Percentiles rank a stretch among this genome's conserved stretches.
These are phyloP conservation scores for Rhodotorula sphaerocarpa DNA, from an alignment of 768 basidiomycete species.

Conservation along the genomic window DNA sequence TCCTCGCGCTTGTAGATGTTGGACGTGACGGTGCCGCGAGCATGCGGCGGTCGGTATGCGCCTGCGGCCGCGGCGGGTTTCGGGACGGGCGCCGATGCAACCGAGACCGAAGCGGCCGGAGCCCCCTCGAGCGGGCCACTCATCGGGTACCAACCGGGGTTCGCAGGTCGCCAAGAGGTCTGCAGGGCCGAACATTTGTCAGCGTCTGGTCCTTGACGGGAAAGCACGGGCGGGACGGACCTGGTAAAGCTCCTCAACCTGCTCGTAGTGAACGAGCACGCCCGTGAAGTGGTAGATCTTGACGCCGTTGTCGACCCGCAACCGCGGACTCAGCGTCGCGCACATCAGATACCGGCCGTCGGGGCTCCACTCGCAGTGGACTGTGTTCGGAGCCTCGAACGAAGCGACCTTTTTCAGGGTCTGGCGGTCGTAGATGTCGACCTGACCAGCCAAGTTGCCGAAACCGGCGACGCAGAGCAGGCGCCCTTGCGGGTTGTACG, in stretches of 20 bases:
- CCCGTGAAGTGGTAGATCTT: conserved; percentile 93
- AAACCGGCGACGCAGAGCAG: conserved; percentile 85
- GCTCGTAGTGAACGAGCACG: conserved; percentile 72
- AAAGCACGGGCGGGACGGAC: conserved; percentile 31
- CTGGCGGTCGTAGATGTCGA: conserved; percentile 84
- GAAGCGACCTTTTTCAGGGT: conserved; percentile 66
- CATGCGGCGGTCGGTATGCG: conserved; percentile 88
- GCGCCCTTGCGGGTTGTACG: conserved; percentile 88
- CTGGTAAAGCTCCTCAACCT: conserved; percentile 82
- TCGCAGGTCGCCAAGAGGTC: conserved; percentile 68
- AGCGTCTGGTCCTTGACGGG: background rate
- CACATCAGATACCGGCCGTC: conserved; percentile 88
- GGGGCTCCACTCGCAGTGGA: conserved; percentile 89
- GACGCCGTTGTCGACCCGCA: conserved; percentile 94
- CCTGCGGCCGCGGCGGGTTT: conserved; percentile 57
- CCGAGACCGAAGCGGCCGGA: conserved; percentile 54
- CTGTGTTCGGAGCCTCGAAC: conserved; percentile 87
- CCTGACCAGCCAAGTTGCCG: conserved; percentile 89
- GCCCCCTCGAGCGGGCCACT: conserved; percentile 56
- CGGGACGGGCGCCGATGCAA: conserved; percentile 43
- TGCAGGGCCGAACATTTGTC: conserved; percentile 11
- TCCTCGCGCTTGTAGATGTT: conserved; percentile 85
- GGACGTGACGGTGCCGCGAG: conserved; percentile 78
- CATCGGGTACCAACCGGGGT: conserved; percentile 62
- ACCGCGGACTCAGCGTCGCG: conserved; percentile 85